A percentile compares a stretch with the other conserved stretches of the same genome.
These are phyloP conservation scores for Adiantum capillusveneris DNA, from an alignment of 75 land plant genomes.

Conservation along the genomic window DNA sequence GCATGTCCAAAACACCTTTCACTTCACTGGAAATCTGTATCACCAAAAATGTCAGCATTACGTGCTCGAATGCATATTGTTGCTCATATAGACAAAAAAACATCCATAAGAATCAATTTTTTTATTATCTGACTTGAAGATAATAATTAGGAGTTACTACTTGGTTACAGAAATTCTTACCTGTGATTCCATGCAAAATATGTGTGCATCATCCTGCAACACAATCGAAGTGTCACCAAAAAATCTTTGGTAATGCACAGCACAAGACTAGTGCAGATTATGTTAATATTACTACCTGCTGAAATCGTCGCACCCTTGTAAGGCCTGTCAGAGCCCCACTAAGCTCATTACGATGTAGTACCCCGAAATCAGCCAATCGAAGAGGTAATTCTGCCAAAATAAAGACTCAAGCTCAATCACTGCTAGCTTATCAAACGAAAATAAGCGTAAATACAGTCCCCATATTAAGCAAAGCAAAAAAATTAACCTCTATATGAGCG, in stretches of 20 bases:
- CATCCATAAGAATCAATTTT: background rate
- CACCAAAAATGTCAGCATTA: constrained; percentile 5
- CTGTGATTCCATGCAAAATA: constrained; percentile 94
- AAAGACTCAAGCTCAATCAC: background rate
- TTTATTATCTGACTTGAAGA: no score
- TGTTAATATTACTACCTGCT: constrained; percentile 53
- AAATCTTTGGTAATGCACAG: background rate
- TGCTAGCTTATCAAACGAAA: no score
- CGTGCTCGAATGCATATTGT: background rate
- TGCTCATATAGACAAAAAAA: background rate
- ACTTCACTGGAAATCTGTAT: constrained; percentile 86
- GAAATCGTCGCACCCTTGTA: constrained; percentile 96
- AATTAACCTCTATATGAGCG: constrained; percentile 92
- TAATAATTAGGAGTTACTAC: no score
- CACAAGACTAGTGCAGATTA: no score
- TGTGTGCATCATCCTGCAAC: constrained; percentile 98
- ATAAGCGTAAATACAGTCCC: background rate
- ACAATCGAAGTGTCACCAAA: constrained; percentile 7
- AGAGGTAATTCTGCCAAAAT: constrained; percentile 75
- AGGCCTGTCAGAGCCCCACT: constrained; percentile 99
- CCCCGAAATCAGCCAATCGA: constrained; percentile 97
- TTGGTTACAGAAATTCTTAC: constrained; percentile 24
- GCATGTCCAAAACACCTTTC: constrained; percentile 61
- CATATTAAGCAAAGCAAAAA: background rate
- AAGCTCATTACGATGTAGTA: constrained; percentile 95